A percentile compares a stretch with the other conserved stretches of the same genome.
Conservation (phyloP, 2,329 filamentous ascomycete species). For the Xylaria sp. region DNA sequence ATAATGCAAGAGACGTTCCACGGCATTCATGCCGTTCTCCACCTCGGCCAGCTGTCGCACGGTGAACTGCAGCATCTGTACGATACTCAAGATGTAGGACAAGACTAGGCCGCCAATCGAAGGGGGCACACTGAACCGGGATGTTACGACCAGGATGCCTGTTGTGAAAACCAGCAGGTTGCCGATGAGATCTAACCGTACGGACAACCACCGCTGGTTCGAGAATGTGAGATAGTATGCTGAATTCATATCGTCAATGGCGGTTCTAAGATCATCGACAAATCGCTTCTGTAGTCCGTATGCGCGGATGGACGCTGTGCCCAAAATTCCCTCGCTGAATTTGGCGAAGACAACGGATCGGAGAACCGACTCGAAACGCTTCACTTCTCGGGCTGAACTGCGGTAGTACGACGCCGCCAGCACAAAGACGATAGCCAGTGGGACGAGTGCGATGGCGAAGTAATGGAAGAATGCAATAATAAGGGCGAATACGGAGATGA, state of each 20-base stretch:
- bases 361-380: conserved; percentile 90
- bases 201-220: conserved; percentile 92
- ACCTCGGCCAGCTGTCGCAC: conserved; percentile 94
- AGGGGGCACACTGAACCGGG: conserved; percentile 84
- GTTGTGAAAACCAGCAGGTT: conserved; percentile 87
- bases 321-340: conserved; percentile 88
- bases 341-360: conserved; percentile 90
- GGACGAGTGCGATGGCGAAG: conserved; percentile 73
- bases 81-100: conserved; percentile 91
- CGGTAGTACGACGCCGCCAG: conserved; percentile 90
- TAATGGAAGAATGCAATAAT: conserved; percentile 97
- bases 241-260: conserved; percentile 91
- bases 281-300: conserved; percentile 87
- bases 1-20: conserved; percentile 92
- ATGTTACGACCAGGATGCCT: conserved; percentile 91
- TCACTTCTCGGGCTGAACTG: conserved; percentile 90
- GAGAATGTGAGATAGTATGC: conserved; percentile 96
- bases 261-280: conserved; percentile 71
- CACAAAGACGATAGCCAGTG: conserved; percentile 79
- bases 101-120: conserved; percentile 89
- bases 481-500: conserved; percentile 84
- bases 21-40: conserved; percentile 98
- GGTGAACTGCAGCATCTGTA: conserved; percentile 96
- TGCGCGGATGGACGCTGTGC: conserved; percentile 86
- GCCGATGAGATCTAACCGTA: conserved; percentile 86